Percentiles rank a stretch among this genome's conserved stretches.
phyloP scores from a whole-genome alignment of 1,139 yeast species.

The Candida sanyaensis region DNA sequence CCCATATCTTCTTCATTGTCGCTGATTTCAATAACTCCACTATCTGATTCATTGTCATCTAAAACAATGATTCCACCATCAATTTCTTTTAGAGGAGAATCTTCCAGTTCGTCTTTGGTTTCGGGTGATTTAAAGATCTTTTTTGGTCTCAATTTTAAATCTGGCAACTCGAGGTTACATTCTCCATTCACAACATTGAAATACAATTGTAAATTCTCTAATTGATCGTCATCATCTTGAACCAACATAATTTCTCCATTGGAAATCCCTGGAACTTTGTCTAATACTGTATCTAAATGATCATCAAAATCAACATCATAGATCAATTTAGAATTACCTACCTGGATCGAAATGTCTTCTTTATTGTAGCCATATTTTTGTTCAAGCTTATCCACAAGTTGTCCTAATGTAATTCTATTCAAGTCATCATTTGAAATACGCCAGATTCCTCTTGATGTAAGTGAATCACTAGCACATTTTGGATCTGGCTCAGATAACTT shows the following conservation, averaged over 20 bases:
- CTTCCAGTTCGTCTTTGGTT: not conserved
- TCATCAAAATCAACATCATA: slow-evolving; percentile 93
- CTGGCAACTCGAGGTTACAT: slow-evolving; percentile 21
- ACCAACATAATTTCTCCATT: slow-evolving; percentile 65
- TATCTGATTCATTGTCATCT: slow-evolving; percentile 9
- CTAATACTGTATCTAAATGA: slow-evolving; percentile 52
- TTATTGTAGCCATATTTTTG: slow-evolving; percentile 56
- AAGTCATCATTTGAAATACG: slow-evolving; percentile 18
- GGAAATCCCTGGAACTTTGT: slow-evolving; percentile 52
- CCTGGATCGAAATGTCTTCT: slow-evolving; percentile 67
- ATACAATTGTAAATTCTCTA: slow-evolving; percentile 71
- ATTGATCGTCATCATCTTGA: slow-evolving; percentile 74
- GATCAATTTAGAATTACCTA: slow-evolving; percentile 60
- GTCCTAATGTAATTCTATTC: slow-evolving; percentile 26
- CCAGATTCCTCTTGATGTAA: slow-evolving; percentile 49
- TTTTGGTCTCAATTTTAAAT: slow-evolving; percentile 24
- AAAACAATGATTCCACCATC: slow-evolving; percentile 16
- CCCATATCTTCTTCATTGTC: slow-evolving; percentile 13
- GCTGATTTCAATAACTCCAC: slow-evolving; percentile 10
- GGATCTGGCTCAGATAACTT: slow-evolving; percentile 61
- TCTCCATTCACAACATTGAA: slow-evolving; percentile 30
- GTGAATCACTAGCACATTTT: slow-evolving; percentile 75
- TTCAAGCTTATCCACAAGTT: slow-evolving; percentile 48
- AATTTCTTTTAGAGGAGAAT: slow-evolving; percentile 11
- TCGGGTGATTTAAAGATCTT: slow-evolving; percentile 4